phyloP scores from a whole-genome alignment of 257 asterid genomes.

The Forsythia suspensa region DNA sequence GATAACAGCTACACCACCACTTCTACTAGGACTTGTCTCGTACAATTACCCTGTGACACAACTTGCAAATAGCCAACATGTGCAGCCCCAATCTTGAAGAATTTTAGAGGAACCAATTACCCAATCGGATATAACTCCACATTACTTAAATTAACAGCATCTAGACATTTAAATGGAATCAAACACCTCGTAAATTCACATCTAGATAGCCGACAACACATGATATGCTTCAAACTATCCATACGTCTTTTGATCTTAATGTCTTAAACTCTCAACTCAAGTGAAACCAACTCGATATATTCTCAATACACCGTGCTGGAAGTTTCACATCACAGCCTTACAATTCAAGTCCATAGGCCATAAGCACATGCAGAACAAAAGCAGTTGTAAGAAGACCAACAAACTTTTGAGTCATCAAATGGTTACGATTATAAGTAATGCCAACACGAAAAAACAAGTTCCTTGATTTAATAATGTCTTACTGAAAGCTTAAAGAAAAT shows the following conservation, averaged over 20 bases:
- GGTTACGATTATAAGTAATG: not conserved
- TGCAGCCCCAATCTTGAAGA: not conserved
- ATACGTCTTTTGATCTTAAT: not conserved
- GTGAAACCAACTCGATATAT: not conserved
- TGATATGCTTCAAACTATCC: not conserved
- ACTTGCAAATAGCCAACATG: not conserved
- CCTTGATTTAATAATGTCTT: constrained; percentile 16
- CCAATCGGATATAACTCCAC: not conserved
- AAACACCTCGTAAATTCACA: not conserved
- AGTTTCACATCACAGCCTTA: not conserved
- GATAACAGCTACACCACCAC: not conserved
- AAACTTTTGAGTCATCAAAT: not conserved
- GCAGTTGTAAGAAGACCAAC: not conserved
- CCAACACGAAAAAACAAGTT: not conserved
- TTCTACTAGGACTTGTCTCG: not conserved
- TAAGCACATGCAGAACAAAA: not conserved
- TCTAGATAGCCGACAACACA: not conserved
- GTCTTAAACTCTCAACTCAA: not conserved
- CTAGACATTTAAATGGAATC: not conserved
- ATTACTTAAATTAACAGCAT: no score
- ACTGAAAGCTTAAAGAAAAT: constrained; percentile 23
- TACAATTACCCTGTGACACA: no score
- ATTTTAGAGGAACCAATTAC: not conserved
- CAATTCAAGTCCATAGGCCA: not conserved
- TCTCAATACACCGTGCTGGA: not conserved